phyloP scores from a whole-genome alignment of 768 basidiomycete species.

The Leccinum olivaceopallidum region DNA sequence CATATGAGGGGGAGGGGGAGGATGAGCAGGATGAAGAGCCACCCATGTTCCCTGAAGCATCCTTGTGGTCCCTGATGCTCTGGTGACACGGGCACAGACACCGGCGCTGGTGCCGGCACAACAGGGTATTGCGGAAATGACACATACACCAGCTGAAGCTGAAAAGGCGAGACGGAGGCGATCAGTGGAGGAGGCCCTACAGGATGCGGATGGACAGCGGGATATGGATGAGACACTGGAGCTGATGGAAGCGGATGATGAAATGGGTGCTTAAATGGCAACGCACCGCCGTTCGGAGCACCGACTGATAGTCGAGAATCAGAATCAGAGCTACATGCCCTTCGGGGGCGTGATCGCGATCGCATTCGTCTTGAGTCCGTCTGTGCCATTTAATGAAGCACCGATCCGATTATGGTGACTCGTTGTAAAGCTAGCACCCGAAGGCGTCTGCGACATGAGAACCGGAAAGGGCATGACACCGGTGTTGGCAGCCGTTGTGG shows the following conservation, averaged over 20 bases:
- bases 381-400: not conserved
- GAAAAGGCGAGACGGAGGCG: slow-evolving; percentile 15
- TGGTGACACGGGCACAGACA: too few species aligned
- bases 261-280: not conserved
- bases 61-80: too few species aligned
- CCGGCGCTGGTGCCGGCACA: slow-evolving; percentile 3
- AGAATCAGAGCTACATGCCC: not conserved
- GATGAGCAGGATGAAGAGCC: too few species aligned
- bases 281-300: slow-evolving; percentile 3
- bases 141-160: slow-evolving; percentile 19
- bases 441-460: slow-evolving; percentile 10
- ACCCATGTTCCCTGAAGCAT: too few species aligned
- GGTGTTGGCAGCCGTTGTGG: not conserved
- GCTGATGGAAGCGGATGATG: slow-evolving; percentile 16
- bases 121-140: slow-evolving; percentile 22
- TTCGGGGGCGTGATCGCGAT: not conserved
- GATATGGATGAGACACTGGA: slow-evolving; percentile 3
- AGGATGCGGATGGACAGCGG: slow-evolving; percentile 2
- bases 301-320: slow-evolving; percentile 2
- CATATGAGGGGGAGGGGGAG: not conserved
- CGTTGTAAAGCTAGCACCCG: not conserved
- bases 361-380: slow-evolving; percentile 11
- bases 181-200: slow-evolving; percentile 15
- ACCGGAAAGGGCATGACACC: slow-evolving; percentile 23
- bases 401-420: not conserved